These are phyloP conservation scores for Salisapilia sapeloensis DNA, from an alignment of 352 stramenopile genomes.

Conservation along the genomic window DNA sequence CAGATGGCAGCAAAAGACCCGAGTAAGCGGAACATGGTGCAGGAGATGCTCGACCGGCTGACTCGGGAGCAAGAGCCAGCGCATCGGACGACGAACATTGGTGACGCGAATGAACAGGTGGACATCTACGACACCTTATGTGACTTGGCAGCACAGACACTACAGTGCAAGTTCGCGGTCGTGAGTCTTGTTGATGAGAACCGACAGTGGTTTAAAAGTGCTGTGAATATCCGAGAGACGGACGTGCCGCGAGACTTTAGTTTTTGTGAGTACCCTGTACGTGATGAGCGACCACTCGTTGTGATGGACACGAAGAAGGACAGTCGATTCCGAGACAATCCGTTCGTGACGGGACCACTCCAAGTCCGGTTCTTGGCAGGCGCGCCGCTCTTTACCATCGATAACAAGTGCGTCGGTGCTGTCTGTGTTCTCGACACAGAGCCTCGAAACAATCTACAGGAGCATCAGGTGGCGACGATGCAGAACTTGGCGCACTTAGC, in stretches of 20 bases:
- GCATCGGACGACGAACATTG: slow-evolving; percentile 4
- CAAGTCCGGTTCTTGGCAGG: slow-evolving; percentile 89
- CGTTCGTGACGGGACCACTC: slow-evolving; percentile 81
- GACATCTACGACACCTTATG: slow-evolving; percentile 78
- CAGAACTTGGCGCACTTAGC: slow-evolving; percentile 68
- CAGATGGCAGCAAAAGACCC: slow-evolving; percentile 51
- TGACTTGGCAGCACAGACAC: slow-evolving; percentile 52
- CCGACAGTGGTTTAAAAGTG: slow-evolving; percentile 90
- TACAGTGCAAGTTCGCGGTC: slow-evolving; percentile 63
- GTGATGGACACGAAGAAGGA: slow-evolving; percentile 83
- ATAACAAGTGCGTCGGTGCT: slow-evolving; percentile 56
- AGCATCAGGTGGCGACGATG: slow-evolving; percentile 70
- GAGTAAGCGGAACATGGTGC: slow-evolving; percentile 51
- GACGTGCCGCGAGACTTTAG: slow-evolving; percentile 73
- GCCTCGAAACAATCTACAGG: slow-evolving; percentile 34
- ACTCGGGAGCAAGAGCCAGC: slow-evolving; percentile 18
- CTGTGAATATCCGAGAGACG: slow-evolving; percentile 54
- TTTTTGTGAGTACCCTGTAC: slow-evolving; percentile 70
- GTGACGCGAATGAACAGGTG: slow-evolving; percentile 22
- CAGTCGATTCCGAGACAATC: slow-evolving; percentile 74
- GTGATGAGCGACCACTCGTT: slow-evolving; percentile 53
- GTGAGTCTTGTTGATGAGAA: slow-evolving; percentile 86
- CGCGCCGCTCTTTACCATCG: slow-evolving; percentile 79
- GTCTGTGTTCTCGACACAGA: slow-evolving; percentile 70
- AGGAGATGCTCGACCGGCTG: slow-evolving; percentile 49